Percentiles rank a stretch among this genome's conserved stretches.
These are phyloP conservation scores for Aureobasidium namibiae DNA, from an alignment of 2,329 filamentous ascomycete genomes.

Conservation along the genomic window DNA sequence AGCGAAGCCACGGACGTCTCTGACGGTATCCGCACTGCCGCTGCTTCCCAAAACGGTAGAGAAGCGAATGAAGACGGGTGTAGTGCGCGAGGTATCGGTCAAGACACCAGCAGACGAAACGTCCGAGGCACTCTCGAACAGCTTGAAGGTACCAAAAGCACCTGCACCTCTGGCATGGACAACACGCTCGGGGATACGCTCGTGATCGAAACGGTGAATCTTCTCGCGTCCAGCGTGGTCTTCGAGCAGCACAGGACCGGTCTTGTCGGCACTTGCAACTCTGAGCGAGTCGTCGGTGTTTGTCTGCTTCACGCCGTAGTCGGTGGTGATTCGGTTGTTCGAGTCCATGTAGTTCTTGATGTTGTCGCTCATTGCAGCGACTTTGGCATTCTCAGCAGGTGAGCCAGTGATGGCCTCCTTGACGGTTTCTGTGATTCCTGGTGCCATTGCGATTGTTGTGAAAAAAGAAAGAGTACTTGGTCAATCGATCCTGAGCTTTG, in stretches of 20 bases:
- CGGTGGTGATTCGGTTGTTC: constrained; percentile 59
- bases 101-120: constrained; percentile 56
- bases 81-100: constrained; percentile 59
- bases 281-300: constrained; percentile 74
- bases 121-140: constrained; percentile 55
- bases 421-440: constrained; percentile 12
- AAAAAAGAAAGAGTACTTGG: background rate
- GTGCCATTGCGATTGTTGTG: constrained; percentile 3
- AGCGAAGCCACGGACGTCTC: constrained; percentile 76
- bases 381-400: constrained; percentile 40
- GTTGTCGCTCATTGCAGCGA: constrained; percentile 51
- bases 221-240: constrained; percentile 67
- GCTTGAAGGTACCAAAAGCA: constrained; percentile 59
- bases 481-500: background rate
- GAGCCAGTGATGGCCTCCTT: constrained; percentile 24
- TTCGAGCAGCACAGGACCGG: constrained; percentile 61
- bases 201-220: constrained; percentile 70
- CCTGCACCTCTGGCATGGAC: constrained; percentile 59
- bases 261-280: constrained; percentile 52
- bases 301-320: constrained; percentile 65
- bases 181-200: constrained; percentile 60
- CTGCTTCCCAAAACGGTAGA: constrained; percentile 69
- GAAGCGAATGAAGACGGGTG: constrained; percentile 63
- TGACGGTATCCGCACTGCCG: constrained; percentile 70
- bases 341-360: constrained; percentile 49